These are phyloP conservation scores for Narthecium ossifragum DNA, from an alignment of 106 monocot species.

Conservation along the genomic window DNA sequence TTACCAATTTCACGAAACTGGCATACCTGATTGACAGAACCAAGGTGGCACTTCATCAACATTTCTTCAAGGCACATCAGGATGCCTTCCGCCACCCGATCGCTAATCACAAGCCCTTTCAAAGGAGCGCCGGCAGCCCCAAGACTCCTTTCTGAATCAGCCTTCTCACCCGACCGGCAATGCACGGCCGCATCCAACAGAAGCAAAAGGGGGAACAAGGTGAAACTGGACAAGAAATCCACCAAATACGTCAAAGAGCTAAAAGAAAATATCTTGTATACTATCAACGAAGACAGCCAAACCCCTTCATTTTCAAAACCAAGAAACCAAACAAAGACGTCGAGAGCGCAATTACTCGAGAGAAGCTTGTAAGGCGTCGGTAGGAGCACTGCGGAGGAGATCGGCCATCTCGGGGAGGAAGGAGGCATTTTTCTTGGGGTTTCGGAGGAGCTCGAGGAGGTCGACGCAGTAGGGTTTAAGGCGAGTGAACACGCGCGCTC, in stretches of 20 bases:
- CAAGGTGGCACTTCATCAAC: conserved; percentile 67
- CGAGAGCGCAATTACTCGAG: conserved; percentile 46
- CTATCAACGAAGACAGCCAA: neutral
- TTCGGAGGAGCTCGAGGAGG: conserved; percentile 63
- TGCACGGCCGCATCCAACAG: conserved; percentile 67
- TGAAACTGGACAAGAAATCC: conserved; percentile 62
- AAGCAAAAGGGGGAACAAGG: conserved; percentile 72
- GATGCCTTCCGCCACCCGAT: conserved; percentile 58
- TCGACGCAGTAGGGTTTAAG: conserved; percentile 69
- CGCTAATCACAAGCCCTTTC: conserved; percentile 31
- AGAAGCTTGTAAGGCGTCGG: conserved; percentile 47
- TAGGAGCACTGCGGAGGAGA: conserved; percentile 58
- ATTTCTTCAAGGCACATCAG: conserved; percentile 67
- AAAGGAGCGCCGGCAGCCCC: neutral
- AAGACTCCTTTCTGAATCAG: too few species aligned
- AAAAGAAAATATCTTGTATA: too few species aligned
- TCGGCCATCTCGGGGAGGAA: conserved; percentile 61
- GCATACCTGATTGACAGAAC: conserved; percentile 76
- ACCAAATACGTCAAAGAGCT: too few species aligned
- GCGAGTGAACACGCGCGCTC: conserved; percentile 38
- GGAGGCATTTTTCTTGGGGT: conserved; percentile 39
- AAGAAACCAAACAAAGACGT: neutral
- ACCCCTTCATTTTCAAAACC: neutral
- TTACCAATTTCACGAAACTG: neutral
- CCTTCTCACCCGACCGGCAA: conserved; percentile 40